phyloP scores from a whole-genome alignment of 495 filamentous ascomycete genomes.

The Annulohypoxylon maeteangense region DNA sequence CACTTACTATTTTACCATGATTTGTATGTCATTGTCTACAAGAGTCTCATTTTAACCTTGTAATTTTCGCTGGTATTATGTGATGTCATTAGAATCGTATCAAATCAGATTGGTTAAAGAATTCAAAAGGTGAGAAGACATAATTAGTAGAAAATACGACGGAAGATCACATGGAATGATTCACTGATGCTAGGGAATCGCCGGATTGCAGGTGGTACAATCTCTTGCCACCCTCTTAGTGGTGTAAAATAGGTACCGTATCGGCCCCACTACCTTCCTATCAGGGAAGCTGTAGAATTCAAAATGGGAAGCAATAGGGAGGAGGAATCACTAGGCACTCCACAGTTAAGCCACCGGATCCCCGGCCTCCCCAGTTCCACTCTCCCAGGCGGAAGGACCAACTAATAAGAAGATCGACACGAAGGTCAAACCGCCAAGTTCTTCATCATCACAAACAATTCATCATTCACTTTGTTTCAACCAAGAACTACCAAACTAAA shows the following conservation, averaged over 20 bases:
- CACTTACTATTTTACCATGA: neutral
- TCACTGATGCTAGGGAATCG: neutral
- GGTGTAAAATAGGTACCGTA: neutral
- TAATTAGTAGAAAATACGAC: neutral
- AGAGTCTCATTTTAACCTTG: neutral
- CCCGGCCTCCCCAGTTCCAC: neutral
- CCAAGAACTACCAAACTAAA: neutral
- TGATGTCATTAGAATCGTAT: neutral
- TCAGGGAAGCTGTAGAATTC: neutral
- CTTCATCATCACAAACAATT: constrained; percentile 5
- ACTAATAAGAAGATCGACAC: constrained; percentile 13
- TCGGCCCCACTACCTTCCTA: constrained; percentile 9
- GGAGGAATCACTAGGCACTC: neutral
- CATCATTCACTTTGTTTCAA: constrained; percentile 22
- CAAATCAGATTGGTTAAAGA: neutral
- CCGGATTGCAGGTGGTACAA: constrained; percentile 10
- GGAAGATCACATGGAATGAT: constrained; percentile 1
- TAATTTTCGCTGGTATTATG: neutral
- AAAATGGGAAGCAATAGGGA: neutral
- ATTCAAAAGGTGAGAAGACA: neutral
- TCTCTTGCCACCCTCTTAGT: constrained; percentile 8
- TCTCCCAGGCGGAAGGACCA: constrained; percentile 2
- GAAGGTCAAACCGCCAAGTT: constrained; percentile 24
- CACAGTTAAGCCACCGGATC: constrained; percentile 10
- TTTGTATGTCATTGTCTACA: neutral